Evolutionary conservation across 805 yeast genomes (phyloP), one percentile per base, ranked within the genome.

Genomic region (Torulaspora delbrueckii): DNA sequence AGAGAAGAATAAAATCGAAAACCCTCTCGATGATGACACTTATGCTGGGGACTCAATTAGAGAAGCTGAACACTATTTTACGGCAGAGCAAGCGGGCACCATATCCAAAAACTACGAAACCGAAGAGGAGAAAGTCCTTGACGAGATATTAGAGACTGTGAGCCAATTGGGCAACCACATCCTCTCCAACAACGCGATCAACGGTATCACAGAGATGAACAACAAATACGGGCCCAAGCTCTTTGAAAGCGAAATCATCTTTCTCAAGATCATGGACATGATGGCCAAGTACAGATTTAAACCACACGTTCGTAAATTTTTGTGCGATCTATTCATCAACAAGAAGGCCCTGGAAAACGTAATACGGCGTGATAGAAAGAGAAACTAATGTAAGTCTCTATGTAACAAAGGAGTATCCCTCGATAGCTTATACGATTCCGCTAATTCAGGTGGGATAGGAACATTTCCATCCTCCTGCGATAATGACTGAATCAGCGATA

Each of bases 271-370:
- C 41, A 70, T 71, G 65, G 72, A 66, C 44, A 73, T 70, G 56
- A 73, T 73, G 73, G 84, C 72, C 53, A 70, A 63, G 60, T 88
- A 66, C 71, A 75, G 73, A 39, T 85, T 79, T 63, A 77, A 82
- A 52, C 79, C 77, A 42, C 77, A 78, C 3, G 79, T 78, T 14
- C 68, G 95, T 30, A 73, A 78, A 51, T 83, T 81, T 57, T 68
- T 88, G 12, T 75, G 82, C 55, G 90, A 82, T 35, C 66, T 84
- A 43, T 78, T 86, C 52, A 76, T 78, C 43, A 75, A 76, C 51
- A 69, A 74, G 9, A 69, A 69, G 26, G 68, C 80, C 36, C 65
- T 84, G 59, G 86, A 81, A 48, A 63, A 64, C 9, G 53, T 81
- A 41, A 70, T 78, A 28, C 72, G 68, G 57, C 66, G 72, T 40